These are phyloP conservation scores for Candida pseudoviswanathii DNA, from an alignment of 1,139 yeast genomes.

Conservation along the genomic window DNA sequence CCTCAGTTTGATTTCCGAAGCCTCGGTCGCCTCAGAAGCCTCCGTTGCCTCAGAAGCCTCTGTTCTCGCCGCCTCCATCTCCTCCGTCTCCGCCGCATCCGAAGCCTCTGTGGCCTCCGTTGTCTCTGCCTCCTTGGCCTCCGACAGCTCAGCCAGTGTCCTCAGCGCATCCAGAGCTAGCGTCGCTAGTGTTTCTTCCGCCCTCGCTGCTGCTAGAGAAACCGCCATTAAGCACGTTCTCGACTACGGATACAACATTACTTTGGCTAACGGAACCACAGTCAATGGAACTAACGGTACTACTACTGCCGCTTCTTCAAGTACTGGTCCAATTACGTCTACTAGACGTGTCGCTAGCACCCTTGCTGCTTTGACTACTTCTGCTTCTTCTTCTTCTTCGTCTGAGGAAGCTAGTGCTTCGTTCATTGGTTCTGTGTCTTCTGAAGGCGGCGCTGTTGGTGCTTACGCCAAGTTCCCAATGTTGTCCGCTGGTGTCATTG, in stretches of 20 bases:
- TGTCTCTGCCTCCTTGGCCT: background rate
- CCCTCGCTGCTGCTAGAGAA: conserved; percentile 16
- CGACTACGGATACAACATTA: conserved; percentile 44
- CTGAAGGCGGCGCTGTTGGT: conserved; percentile 32
- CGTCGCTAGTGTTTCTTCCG: conserved; percentile 1
- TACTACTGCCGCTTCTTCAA: background rate
- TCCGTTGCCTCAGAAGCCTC: conserved; percentile 19
- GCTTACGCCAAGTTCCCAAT: conserved; percentile 21
- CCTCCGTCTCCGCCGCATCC: background rate
- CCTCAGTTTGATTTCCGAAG: conserved; percentile 24
- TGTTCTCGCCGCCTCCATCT: background rate
- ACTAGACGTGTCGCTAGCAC: background rate
- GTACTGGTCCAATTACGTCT: background rate
- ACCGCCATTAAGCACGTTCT: conserved; percentile 43
- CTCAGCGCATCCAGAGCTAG: background rate
- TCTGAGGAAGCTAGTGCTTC: conserved; percentile 7
- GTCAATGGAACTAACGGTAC: conserved; percentile 14
- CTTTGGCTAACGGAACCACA: conserved; percentile 13
- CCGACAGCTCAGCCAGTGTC: background rate
- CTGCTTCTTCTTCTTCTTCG: background rate
- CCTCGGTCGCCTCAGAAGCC: conserved; percentile 19
- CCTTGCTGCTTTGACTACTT: background rate
- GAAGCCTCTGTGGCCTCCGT: conserved; percentile 5
- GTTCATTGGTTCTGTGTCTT: conserved; percentile 5
- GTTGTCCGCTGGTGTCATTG: conserved; percentile 50